These are phyloP conservation scores for Marasmius tenuissimus DNA, from an alignment of 1,284 basidiomycete species.

Conservation along the genomic window DNA sequence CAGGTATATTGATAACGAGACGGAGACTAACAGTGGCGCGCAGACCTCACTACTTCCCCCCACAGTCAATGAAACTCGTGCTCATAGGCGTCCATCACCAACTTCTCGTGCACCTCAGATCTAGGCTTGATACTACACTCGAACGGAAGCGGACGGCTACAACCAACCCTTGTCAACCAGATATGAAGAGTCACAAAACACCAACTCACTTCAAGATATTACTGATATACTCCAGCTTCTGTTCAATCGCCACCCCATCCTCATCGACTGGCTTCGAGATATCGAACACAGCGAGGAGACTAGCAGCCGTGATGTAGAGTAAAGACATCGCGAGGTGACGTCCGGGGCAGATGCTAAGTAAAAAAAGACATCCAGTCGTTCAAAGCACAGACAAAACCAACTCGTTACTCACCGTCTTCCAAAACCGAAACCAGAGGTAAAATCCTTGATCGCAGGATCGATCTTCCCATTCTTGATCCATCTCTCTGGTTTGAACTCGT, in stretches of 20 bases:
- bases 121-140: neutral
- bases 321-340: neutral
- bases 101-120: neutral
- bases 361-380: neutral
- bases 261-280: too few relatives aligned
- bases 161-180: neutral
- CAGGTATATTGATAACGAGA: too few relatives aligned
- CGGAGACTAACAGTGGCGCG: too few relatives aligned
- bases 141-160: neutral
- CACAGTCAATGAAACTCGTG: too few relatives aligned
- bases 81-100: neutral
- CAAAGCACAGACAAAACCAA: neutral
- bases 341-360: neutral
- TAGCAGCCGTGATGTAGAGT: too few relatives aligned
- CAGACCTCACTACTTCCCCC: too few relatives aligned
- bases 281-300: too few relatives aligned
- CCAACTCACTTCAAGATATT: neutral
- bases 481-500: slow-evolving; percentile 4
- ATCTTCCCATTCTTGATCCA: slow-evolving; percentile 1
- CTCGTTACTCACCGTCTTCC: neutral
- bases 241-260: too few relatives aligned
- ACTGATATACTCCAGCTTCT: neutral
- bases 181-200: neutral
- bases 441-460: slow-evolving; percentile 1
- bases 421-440: neutral